Evolutionary conservation across 73 alveolate genomes (phyloP), one percentile per base, ranked within the genome.

Genomic region (Urostyla sp.): DNA sequence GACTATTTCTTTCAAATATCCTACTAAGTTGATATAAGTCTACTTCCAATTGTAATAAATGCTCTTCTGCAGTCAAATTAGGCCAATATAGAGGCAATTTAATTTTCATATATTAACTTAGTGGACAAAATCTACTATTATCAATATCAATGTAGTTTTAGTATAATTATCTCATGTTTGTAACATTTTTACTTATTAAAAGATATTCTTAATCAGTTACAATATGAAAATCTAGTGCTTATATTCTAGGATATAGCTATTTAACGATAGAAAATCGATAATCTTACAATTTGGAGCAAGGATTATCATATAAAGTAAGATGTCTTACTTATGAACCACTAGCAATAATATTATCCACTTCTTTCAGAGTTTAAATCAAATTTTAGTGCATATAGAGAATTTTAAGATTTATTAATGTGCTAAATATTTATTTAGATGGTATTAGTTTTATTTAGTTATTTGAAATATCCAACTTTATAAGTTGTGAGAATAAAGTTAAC

Each of bases 181-280:
- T 63, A n/a, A n/a, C n/a, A n/a, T n/a, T n/a, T n/a, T n/a, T n/a
- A n/a, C n/a, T n/a, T n/a, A n/a, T n/a, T n/a, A n/a, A n/a, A 34
- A 35, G 73, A 28, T 83, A 6, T 45, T 88, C 95, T 43, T 88
- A 89, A 43, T 88, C 95, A 23, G 95, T 87, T 11, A 75, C 34
- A 20, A 87, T 51, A 52, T 46, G 54, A 16, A 69, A 11, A 50
- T 87, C 95, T 0, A 87, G 73, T 18, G 95, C 95, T 6, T 49
- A 38, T 44, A 87, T 73, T 4, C 79, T 13, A 7, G 66, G 81
- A 0, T n/a, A n/a, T n/a, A 87, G 4, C 35, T 69, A n/a, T 60
- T 79, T 80, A 3, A 74, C 88, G 20, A 82, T 7, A 79, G 24
- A 87, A 46, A 60, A 88, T 15, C 95, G 57, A 50, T 87, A 87